Evolutionary conservation across 1,139 yeast genomes (phyloP).

Genomic region (Nakaseomyces delphensis): DNA sequence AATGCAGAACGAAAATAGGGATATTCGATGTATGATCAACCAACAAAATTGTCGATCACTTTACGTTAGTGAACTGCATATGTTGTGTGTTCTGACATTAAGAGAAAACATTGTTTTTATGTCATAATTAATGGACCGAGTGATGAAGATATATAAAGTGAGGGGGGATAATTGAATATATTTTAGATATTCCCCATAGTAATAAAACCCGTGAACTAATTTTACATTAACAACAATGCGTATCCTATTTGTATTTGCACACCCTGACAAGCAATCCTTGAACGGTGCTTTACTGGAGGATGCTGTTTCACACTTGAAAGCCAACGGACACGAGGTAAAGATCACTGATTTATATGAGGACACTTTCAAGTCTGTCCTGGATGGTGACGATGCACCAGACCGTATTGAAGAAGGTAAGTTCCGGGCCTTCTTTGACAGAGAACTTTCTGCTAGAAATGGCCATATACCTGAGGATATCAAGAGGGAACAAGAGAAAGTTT

Average conservation of each 20-base stretch:
- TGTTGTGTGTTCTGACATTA: too few relatives aligned
- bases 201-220: too few relatives aligned
- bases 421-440: conserved; percentile 13
- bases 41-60: too few relatives aligned
- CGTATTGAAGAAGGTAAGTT: conserved; percentile 12
- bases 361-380: conserved; percentile 19
- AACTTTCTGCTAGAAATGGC: conserved; percentile 12
- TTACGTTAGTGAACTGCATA: too few relatives aligned
- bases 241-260: conserved; percentile 21
- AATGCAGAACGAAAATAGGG: too few relatives aligned
- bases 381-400: conserved; percentile 18
- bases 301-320: conserved; percentile 13
- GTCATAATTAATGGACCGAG: too few relatives aligned
- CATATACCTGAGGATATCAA: conserved; percentile 17
- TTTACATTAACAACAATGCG: conserved; percentile 12
- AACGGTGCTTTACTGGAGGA: conserved; percentile 16
- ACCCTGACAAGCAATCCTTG: conserved; percentile 22
- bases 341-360: conserved; percentile 20
- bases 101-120: too few relatives aligned
- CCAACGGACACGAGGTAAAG: conserved; percentile 21
- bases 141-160: too few relatives aligned
- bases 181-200: too few relatives aligned
- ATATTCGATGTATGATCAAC: too few relatives aligned
- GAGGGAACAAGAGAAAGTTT: conserved; percentile 15
- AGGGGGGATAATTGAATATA: too few relatives aligned